Evolutionary conservation across 306 rosid genomes (phyloP), one percentile per base, ranked within the genome.

Genomic region (Betula pendula): DNA sequence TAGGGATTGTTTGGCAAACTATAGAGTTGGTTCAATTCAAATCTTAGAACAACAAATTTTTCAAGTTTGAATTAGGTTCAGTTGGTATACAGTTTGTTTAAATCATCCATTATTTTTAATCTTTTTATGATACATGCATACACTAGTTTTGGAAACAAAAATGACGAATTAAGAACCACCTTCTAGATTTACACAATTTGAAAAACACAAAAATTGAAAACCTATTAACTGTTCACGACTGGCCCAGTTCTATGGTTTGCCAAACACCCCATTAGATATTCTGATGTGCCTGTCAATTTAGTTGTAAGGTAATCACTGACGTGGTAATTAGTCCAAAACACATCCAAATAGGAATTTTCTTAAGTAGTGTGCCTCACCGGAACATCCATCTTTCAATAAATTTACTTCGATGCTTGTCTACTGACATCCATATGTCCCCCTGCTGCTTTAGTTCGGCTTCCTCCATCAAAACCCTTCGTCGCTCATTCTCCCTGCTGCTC

Each of bases 401-500:
- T 82, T 85, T 88, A 81, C 60, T 70, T 51, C 74, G 63, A 53
- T 72, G 84, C 68, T 48, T 82, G 55, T 80, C 84, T 49, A 84
- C 83, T 20, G 75, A 78, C 29, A 66, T 73, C 93, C 89, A 84
- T 83, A 83, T 79, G 75, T 80, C 88, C 73, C 85, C 87, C 42
- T 84, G 78, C 81, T 89, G 93, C 80, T 92, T 87, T 17, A 19
- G 65, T 82, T 85, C 90, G 58, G 87, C 97, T 84, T 95, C 98
- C 81, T 82, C 85, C 88, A 78, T 89, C 74, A 95, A 87, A 75
- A 95, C 86, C 82, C 65, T 90, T 15, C 95, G 93, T 22, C 93
- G 81, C 81, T 92, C 89, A 25, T 79, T 40, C 88, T 95, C 98
- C 77, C 98, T 80, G 71, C 17, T 79, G 63, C 74, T 84, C 86